Conservation (phyloP, 352 stramenopile genomes). For the Phytopythium delawarense region DNA sequence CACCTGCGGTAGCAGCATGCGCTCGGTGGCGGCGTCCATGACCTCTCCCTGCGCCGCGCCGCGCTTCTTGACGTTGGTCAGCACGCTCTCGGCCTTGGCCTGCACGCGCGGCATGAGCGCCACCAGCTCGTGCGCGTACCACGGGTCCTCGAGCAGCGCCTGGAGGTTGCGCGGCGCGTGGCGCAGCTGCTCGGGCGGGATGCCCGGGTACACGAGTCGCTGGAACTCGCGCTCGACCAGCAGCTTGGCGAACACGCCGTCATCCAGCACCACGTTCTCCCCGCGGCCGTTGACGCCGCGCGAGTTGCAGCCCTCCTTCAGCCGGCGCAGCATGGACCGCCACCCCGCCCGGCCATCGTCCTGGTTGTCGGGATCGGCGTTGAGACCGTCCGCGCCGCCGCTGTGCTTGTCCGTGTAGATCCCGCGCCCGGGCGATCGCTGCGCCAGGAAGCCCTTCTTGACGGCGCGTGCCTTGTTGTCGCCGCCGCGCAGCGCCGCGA, state of each 20-base stretch:
- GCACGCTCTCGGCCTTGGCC: conserved; percentile 65
- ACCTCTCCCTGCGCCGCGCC: conserved; percentile 65
- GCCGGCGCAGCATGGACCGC: conserved; percentile 56
- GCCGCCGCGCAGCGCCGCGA: conserved; percentile 10
- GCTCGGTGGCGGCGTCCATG: conserved; percentile 75
- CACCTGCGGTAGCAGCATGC: conserved; percentile 63
- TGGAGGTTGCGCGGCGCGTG: conserved; percentile 73
- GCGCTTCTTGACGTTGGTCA: conserved; percentile 78
- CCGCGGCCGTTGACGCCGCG: conserved; percentile 48
- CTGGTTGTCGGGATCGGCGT: not conserved
- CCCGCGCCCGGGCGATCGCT: conserved; percentile 12
- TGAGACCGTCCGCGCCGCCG: not conserved
- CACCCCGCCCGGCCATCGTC: conserved; percentile 17
- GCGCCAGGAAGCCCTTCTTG: conserved; percentile 45
- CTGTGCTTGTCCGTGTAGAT: conserved; percentile 57
- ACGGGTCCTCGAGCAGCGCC: conserved; percentile 64
- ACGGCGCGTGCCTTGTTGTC: conserved; percentile 13
- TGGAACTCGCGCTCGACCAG: conserved; percentile 68
- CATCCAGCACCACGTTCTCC: conserved; percentile 58
- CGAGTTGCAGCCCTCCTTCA: conserved; percentile 57
- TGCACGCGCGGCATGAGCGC: conserved; percentile 81
- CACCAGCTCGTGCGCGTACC: conserved; percentile 77
- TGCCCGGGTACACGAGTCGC: conserved; percentile 72
- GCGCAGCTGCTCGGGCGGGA: conserved; percentile 57
- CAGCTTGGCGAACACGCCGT: conserved; percentile 81